phyloP scores from a whole-genome alignment of 306 rosid species.

The Vachellia pachyceras region DNA sequence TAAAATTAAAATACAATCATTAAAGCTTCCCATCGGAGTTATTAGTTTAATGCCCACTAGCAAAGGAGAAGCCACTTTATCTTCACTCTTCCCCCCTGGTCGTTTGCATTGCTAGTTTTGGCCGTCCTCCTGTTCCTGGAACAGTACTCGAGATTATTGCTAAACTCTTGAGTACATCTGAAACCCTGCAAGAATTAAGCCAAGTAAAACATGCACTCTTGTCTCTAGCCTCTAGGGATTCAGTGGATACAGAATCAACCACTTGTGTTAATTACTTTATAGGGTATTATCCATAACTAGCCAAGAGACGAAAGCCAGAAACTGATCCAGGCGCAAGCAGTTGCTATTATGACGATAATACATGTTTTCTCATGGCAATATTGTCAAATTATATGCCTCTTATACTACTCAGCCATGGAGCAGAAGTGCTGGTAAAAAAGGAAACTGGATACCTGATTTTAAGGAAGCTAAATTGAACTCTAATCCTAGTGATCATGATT shows the following conservation, averaged over 20 bases:
- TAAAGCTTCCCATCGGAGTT: neutral
- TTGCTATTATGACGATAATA: neutral
- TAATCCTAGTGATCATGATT: neutral
- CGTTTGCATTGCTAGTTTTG: neutral
- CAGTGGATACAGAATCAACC: neutral
- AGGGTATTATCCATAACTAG: neutral
- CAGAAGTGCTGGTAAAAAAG: neutral
- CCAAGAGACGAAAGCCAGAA: neutral
- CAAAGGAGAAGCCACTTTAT: neutral
- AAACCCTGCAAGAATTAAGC: neutral
- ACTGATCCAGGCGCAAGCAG: neutral
- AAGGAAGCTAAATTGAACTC: neutral
- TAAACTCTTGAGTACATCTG: slow-evolving; percentile 6
- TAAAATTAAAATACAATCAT: neutral
- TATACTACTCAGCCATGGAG: neutral
- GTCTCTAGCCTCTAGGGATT: neutral
- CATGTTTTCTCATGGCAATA: neutral
- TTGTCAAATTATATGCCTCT: neutral
- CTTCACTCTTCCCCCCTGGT: neutral
- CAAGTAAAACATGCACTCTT: neutral
- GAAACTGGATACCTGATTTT: neutral
- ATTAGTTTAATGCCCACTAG: neutral
- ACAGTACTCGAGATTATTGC: neutral
- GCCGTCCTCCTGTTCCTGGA: neutral
- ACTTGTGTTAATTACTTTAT: neutral